phyloP scores from a whole-genome alignment of 2,329 filamentous ascomycete species.

The Alternaria postmessia region DNA sequence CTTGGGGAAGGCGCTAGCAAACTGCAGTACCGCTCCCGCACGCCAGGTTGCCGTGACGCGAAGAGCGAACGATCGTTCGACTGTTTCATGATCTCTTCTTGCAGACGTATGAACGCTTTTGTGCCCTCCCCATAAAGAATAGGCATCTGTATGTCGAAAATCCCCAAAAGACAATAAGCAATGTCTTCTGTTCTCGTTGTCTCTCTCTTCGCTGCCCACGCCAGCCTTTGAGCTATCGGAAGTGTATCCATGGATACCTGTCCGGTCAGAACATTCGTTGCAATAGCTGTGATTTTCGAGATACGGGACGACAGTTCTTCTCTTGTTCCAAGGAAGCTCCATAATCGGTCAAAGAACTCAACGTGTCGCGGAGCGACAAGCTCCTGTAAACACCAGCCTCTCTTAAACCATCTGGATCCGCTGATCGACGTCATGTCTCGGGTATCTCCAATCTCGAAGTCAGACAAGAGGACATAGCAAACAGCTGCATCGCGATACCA shows the following conservation, averaged over 20 bases:
- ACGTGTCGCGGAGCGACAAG: neutral
- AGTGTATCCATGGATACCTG: neutral
- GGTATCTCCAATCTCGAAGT: neutral
- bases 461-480: neutral
- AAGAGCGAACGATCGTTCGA: neutral
- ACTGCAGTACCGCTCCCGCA: neutral
- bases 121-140: neutral
- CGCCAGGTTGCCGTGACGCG: neutral
- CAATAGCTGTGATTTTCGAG: neutral
- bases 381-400: neutral
- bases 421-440: neutral
- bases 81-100: neutral
- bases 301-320: neutral
- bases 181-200: neutral
- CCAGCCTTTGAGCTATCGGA: neutral
- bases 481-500: neutral
- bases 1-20: neutral
- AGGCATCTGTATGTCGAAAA: neutral
- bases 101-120: neutral
- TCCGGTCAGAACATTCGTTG: neutral
- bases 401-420: neutral
- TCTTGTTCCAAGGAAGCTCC: neutral
- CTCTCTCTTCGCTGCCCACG: neutral
- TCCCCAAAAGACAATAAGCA: neutral
- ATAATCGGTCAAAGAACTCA: neutral